Evolutionary conservation across 2,329 filamentous ascomycete species (phyloP).

Genomic region (Epichloe uncinata): DNA sequence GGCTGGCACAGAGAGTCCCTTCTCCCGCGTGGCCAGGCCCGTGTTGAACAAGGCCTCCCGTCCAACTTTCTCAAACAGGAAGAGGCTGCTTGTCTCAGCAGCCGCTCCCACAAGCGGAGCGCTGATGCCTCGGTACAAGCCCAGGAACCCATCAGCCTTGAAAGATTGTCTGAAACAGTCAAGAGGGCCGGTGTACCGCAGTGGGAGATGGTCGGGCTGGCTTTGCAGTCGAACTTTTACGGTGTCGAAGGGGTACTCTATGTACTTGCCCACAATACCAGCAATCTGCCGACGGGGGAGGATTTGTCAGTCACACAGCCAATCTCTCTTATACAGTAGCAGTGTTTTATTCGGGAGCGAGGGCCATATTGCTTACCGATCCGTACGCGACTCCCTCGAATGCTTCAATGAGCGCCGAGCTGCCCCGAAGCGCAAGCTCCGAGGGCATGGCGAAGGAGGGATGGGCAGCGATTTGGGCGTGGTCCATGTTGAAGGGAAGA

Average conservation of each 20-base stretch:
- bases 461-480: slow-evolving; percentile 17
- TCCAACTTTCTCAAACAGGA: slow-evolving; percentile 76
- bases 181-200: slow-evolving; percentile 71
- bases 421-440: slow-evolving; percentile 19
- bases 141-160: slow-evolving; percentile 60
- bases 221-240: slow-evolving; percentile 95
- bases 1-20: slow-evolving; percentile 58
- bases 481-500: slow-evolving; percentile 15
- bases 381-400: slow-evolving; percentile 81
- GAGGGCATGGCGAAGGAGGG: slow-evolving; percentile 10
- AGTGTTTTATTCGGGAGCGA: not conserved
- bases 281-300: slow-evolving; percentile 41
- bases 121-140: slow-evolving; percentile 84
- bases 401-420: slow-evolving; percentile 45
- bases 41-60: slow-evolving; percentile 48
- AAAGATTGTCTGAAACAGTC: slow-evolving; percentile 90
- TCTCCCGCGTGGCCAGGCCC: slow-evolving; percentile 34
- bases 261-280: slow-evolving; percentile 83
- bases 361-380: slow-evolving; percentile 44
- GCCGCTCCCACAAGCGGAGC: slow-evolving; percentile 85
- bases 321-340: not conserved
- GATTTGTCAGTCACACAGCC: not conserved
- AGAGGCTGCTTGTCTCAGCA: slow-evolving; percentile 81
- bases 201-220: slow-evolving; percentile 73
- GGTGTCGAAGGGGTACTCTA: no score